Evolutionary conservation across 352 stramenopile genomes (phyloP).

Genomic region (Globisporangium cylindrosporum): DNA sequence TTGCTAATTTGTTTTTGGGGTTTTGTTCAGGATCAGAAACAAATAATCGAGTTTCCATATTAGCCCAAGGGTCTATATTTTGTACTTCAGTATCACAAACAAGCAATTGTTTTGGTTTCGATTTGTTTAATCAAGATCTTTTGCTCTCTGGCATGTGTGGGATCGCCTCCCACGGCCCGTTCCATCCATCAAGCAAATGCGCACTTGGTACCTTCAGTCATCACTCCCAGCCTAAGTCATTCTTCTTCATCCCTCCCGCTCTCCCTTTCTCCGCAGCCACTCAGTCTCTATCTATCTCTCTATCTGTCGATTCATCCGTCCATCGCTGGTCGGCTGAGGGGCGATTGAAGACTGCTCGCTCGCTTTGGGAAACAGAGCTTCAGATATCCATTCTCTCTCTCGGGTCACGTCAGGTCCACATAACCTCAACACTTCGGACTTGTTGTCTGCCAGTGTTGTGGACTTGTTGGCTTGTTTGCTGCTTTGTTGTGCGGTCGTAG

Average conservation of each 20-base stretch:
- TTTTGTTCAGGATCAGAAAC: too few species aligned
- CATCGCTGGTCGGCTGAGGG: background rate
- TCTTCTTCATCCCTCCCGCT: background rate
- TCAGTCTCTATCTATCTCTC: background rate
- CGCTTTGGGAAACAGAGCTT: background rate
- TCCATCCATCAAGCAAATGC: conserved; percentile 1
- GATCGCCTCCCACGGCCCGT: background rate
- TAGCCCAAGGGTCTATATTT: too few species aligned
- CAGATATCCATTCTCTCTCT: background rate
- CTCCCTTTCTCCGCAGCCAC: background rate
- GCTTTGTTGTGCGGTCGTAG: background rate
- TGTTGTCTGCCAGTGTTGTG: background rate
- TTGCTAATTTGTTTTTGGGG: too few species aligned
- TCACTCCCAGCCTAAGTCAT: background rate
- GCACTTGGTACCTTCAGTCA: background rate
- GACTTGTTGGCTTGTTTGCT: background rate
- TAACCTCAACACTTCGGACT: background rate
- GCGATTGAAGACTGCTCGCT: background rate
- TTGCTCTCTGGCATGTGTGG: too few species aligned
- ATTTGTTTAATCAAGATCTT: too few species aligned
- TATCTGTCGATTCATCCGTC: background rate
- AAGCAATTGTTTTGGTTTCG: too few species aligned
- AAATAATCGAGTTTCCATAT: too few species aligned
- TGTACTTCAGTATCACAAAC: too few species aligned
- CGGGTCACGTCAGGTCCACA: background rate